Conservation (phyloP, 148 eudicot genomes). For the Gaultheria prostrata region DNA sequence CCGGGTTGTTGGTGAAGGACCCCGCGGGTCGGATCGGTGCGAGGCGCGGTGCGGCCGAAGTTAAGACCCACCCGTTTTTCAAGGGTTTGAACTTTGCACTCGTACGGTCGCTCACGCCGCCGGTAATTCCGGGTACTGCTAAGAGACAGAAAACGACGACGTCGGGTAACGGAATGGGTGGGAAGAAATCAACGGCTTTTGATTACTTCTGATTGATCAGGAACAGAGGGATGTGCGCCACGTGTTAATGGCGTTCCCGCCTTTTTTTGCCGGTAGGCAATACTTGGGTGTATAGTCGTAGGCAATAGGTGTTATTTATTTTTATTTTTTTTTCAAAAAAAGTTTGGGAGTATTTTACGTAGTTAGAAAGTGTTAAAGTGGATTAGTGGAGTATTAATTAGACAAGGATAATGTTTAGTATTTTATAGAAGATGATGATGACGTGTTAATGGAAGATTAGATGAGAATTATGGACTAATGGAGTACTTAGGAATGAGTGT, state of each 20-base stretch:
- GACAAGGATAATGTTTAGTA: not conserved
- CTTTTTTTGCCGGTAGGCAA: not conserved
- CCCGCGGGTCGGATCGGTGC: conserved; percentile 61
- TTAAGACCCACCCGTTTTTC: conserved; percentile 83
- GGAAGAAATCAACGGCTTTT: conserved; percentile 29
- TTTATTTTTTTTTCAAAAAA: not conserved
- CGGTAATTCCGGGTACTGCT: conserved; percentile 31
- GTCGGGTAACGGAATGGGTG: conserved; percentile 17
- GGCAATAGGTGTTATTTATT: not conserved
- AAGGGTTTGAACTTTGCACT: conserved; percentile 73
- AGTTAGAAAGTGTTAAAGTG: no score
- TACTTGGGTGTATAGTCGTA: not conserved
- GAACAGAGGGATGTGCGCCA: conserved; percentile 25
- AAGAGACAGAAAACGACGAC: conserved; percentile 19
- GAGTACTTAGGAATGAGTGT: not conserved
- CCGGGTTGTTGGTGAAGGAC: conserved; percentile 53
- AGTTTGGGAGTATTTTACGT: no score
- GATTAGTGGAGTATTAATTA: not conserved
- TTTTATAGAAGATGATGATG: not conserved
- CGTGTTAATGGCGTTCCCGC: conserved; percentile 27
- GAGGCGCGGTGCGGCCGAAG: conserved; percentile 73
- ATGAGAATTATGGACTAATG: not conserved
- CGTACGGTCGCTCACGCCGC: conserved; percentile 59
- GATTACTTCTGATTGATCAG: conserved; percentile 40
- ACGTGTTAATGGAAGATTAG: not conserved